Base-by-base conservation (phyloP, 768 basidiomycete species). In the Boletus barrowsii region DNA sequence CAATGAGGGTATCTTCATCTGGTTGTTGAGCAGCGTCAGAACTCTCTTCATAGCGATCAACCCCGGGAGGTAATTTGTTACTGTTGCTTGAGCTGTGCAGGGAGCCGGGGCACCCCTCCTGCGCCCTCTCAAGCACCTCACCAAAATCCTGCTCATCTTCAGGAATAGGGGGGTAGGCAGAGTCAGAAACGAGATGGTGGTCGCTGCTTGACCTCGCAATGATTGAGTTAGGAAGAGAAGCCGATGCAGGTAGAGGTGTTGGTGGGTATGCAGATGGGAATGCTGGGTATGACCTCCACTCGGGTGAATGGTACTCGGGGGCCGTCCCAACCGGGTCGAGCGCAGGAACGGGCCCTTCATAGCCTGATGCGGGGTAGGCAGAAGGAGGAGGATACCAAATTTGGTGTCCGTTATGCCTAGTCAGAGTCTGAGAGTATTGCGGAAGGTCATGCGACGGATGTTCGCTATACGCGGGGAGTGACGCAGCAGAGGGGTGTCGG, bases 181-280 rank as follows among this genome's bases (percentile, higher is more conserved):
- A 13, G 45, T 51, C 47, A 20, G 54, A 54, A 55, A 53, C 10
- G 35, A 32, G 50, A 49, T 11, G 51, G 35, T 36, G 35, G 24
- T 55, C 47, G 20, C 20, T 24, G 35, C 53, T 47, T 22, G 47
- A 49, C 33, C 51, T 51, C 14, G 50, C 13, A 14, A 47, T 54
- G 17, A 59, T 47, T 18, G 52, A 64, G 10, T 42, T 47, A 54
- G 67, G 72, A 44, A 74, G 72, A 18, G 64, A 67, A 24, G 73
- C 61, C 4, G 75, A 68, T 17, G 69, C 68, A 20, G 72, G 72
- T n/a, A 82, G 60, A 11, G 87, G 87, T 14, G 86, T 88, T 0
- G 86, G 76, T 10, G 87, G 88, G 62, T 90, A 90, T 33, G 88
- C 88, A 5, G 88, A 83, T 30, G 88, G 88, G 49, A 89, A 85